These are phyloP conservation scores for Dothistroma septosporum DNA, from an alignment of 2,329 filamentous ascomycete genomes.

Conservation along the genomic window DNA sequence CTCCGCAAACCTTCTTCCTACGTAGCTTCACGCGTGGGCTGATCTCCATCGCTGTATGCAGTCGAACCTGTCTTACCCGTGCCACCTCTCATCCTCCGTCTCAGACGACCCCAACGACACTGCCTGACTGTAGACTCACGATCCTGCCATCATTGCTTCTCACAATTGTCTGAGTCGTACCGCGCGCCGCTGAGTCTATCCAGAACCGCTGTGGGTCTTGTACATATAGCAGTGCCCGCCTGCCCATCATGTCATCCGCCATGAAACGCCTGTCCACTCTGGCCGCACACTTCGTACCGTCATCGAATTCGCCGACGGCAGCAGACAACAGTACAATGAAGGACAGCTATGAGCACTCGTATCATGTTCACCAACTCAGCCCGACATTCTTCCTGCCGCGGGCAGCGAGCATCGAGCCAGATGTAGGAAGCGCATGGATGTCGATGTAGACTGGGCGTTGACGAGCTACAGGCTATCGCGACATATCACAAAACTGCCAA, in stretches of 20 bases:
- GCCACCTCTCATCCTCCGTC: constrained; percentile 2
- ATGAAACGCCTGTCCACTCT: constrained; percentile 59
- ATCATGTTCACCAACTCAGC: constrained; percentile 74
- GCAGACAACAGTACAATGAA: constrained; percentile 21
- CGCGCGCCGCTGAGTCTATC: constrained; percentile 5
- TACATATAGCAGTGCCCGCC: constrained; percentile 10
- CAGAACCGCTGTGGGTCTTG: constrained; percentile 9
- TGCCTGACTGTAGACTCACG: neutral
- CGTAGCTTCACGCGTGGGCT: neutral
- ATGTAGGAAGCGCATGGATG: constrained; percentile 39
- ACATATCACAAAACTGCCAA: constrained; percentile 38
- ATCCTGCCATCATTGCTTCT: constrained; percentile 2
- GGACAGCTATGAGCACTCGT: constrained; percentile 38
- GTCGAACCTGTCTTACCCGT: constrained; percentile 9
- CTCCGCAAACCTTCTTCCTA: constrained; percentile 3
- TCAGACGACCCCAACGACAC: neutral
- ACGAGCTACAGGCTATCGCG: constrained; percentile 16
- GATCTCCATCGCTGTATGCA: constrained; percentile 1
- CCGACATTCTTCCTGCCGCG: constrained; percentile 85
- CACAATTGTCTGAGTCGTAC: constrained; percentile 14
- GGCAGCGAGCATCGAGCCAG: constrained; percentile 81
- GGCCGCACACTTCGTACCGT: constrained; percentile 38
- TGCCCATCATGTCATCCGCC: constrained; percentile 56
- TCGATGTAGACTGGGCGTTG: neutral
- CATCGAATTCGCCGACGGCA: constrained; percentile 30